These are phyloP conservation scores for Penicillium vulpinum DNA, from an alignment of 2,329 filamentous ascomycete genomes.

Conservation along the genomic window DNA sequence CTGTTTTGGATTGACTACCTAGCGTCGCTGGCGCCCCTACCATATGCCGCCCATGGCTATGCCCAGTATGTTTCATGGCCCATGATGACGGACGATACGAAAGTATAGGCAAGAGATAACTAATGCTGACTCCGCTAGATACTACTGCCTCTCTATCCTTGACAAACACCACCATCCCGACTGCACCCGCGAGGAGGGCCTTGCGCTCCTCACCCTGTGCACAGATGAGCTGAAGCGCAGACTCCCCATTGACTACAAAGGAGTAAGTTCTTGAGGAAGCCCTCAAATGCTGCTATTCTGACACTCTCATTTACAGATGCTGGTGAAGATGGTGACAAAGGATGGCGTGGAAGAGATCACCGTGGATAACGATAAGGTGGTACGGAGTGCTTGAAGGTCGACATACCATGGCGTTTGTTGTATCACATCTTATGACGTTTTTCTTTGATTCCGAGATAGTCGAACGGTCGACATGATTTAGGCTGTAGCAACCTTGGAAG, in stretches of 20 bases:
- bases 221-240: constrained; percentile 95
- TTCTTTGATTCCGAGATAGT: constrained; percentile 34
- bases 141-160: constrained; percentile 96
- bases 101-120: neutral
- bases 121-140: constrained; percentile 53
- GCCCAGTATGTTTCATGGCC: constrained; percentile 68
- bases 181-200: constrained; percentile 82
- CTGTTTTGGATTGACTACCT: constrained; percentile 98
- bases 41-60: constrained; percentile 97
- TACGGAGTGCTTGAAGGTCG: constrained; percentile 47
- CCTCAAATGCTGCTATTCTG: constrained; percentile 3
- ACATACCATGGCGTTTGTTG: constrained; percentile 30
- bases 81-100: neutral
- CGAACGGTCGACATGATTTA: constrained; percentile 20
- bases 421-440: constrained; percentile 31
- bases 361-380: constrained; percentile 74
- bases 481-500: constrained; percentile 3
- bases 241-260: constrained; percentile 98
- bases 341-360: constrained; percentile 84
- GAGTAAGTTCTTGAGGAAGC: constrained; percentile 57
- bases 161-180: constrained; percentile 99
- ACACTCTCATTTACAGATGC: constrained; percentile 35
- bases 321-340: constrained; percentile 91
- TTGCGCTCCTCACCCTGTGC: constrained; percentile 92
- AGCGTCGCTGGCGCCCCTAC: constrained; percentile 80